Conservation (phyloP, 768 basidiomycete species). For the Candolleomyces aberdarensis region DNA sequence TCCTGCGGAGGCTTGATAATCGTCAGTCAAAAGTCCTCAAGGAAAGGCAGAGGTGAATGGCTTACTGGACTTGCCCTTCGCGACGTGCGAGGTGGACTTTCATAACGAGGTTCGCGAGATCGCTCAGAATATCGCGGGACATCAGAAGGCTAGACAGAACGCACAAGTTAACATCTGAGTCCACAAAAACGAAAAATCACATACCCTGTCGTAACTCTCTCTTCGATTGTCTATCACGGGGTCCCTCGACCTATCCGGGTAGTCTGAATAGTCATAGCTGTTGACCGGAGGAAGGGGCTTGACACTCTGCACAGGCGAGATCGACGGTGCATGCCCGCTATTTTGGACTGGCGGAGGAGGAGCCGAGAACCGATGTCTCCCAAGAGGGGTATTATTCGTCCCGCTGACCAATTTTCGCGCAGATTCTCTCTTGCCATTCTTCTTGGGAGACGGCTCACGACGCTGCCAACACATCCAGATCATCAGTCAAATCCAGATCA, state of each 20-base stretch:
- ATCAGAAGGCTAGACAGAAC: background rate
- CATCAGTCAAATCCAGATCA: background rate
- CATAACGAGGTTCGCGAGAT: background rate
- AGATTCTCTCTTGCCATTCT: background rate
- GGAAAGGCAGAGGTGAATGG: background rate
- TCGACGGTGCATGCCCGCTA: background rate
- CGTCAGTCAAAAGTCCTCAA: background rate
- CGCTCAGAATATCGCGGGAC: background rate
- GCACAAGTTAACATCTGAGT: background rate
- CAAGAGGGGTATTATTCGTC: background rate
- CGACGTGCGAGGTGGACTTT: background rate
- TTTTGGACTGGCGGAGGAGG: background rate
- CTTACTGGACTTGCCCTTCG: background rate
- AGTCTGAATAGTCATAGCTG: background rate
- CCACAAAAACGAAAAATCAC: background rate
- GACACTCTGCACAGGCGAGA: background rate
- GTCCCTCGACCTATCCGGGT: too few species aligned
- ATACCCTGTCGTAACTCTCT: background rate
- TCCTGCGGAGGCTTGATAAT: slow-evolving; percentile 1
- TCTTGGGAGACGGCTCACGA: background rate
- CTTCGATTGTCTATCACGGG: background rate
- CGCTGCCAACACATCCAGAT: background rate
- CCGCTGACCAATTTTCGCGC: background rate
- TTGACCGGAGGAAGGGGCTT: background rate
- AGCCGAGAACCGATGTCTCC: background rate